These are phyloP conservation scores for Tetrapisispora arboricola DNA, from an alignment of 805 yeast species.

Conservation along the genomic window DNA sequence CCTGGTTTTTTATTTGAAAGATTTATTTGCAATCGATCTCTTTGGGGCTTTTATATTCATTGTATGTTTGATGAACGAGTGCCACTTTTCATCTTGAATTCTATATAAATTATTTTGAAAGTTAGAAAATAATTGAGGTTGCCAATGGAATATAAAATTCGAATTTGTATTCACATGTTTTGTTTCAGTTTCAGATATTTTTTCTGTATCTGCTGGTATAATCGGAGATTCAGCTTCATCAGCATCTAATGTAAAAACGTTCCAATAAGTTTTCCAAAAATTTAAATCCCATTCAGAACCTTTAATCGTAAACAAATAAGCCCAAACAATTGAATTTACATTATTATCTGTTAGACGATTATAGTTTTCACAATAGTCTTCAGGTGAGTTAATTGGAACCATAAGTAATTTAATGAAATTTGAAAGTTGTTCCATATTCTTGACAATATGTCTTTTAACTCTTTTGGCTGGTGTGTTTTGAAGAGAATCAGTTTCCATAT, in stretches of 20 bases:
- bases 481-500: constrained; percentile 9
- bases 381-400: constrained; percentile 34
- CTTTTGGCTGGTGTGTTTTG: constrained; percentile 19
- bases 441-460: constrained; percentile 19
- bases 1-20: not conserved
- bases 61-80: constrained; percentile 18
- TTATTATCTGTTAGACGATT: constrained; percentile 20
- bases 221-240: not conserved
- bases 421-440: constrained; percentile 12
- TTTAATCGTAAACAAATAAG: constrained; percentile 20
- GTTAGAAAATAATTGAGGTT: constrained; percentile 5
- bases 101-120: constrained; percentile 18
- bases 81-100: constrained; percentile 24
- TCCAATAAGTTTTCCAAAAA: constrained; percentile 24
- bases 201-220: not conserved
- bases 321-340: constrained; percentile 24
- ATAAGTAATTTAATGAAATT: constrained; percentile 21
- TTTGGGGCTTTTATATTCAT: constrained; percentile 14
- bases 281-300: constrained; percentile 25
- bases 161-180: not conserved
- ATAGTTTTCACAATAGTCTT: constrained; percentile 32
- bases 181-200: not conserved
- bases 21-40: constrained; percentile 5
- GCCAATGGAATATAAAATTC: constrained; percentile 11
- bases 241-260: constrained; percentile 11